Evolutionary conservation across 179 eudicot genomes (phyloP), one percentile per base, ranked within the genome.

Genomic region (Spergularia azorica): DNA sequence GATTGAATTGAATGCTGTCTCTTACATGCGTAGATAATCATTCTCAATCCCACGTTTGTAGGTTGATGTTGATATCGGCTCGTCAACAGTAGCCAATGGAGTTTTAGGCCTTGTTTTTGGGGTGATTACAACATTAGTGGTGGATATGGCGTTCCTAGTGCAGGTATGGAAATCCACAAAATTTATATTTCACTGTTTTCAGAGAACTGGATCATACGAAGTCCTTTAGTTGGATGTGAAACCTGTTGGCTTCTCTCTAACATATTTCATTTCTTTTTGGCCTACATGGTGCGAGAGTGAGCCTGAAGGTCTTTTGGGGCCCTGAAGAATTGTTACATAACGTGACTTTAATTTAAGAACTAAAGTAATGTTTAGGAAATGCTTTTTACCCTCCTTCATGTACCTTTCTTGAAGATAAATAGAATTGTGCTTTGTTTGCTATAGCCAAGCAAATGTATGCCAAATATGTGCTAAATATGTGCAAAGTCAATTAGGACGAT

Each of bases 51-150:
- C 54, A 18, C 68, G 56, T 67, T 13, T 86, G 82, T 72, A 96
- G 99, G 81, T 96, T 89, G 99, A 96, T 79, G 93, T 92, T 67
- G 99, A 96, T 80, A 96, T 96, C 72, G 99, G 99, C 80, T 96
- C 99, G 71, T 96, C 99, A 76, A 88, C 99, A 13, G 99, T 96
- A 76, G 99, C 99, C 78, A 96, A 96, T 80, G 99, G 99, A 81
- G 99, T 96, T 79, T 83, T 96, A 87, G 99, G 99, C 70, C 96
- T 96, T 81, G 99, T 96, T 61, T 67, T 94, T 84, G 99, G 99
- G 73, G 98, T 90, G 68, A 94, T 96, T 70, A 96, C 98, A n/a
- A 83, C 97, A 75, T 89, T 96, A 85, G 99, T 96, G 63, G 99
- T 96, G 80, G 99, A 96, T 77, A 94, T 94, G 97, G 99, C 99